phyloP scores from a whole-genome alignment of 305 asterid genomes.

The Fraxinus albicans region DNA sequence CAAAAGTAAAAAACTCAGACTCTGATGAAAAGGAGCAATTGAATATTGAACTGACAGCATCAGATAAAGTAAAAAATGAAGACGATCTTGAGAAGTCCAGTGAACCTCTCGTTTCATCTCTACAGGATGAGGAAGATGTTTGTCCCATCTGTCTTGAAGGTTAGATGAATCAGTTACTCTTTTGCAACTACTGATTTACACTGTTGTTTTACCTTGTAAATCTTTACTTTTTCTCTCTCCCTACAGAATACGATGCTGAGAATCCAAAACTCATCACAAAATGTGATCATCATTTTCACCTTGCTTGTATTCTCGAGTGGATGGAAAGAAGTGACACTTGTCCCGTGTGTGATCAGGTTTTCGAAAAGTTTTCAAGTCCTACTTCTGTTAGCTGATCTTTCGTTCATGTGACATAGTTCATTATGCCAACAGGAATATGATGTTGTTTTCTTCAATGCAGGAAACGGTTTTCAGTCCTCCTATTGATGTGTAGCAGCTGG shows the following conservation, averaged over 20 bases:
- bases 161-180: conserved; percentile 19
- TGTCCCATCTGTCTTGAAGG: conserved; percentile 97
- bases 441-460: conserved; percentile 44
- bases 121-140: conserved; percentile 70
- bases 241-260: conserved; percentile 80
- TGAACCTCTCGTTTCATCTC: conserved; percentile 33
- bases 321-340: conserved; percentile 93
- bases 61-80: conserved; percentile 51
- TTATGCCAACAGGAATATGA: conserved; percentile 1
- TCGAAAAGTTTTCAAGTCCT: not conserved
- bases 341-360: conserved; percentile 88
- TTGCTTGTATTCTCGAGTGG: conserved; percentile 92
- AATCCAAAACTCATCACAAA: conserved; percentile 82
- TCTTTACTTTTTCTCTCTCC: conserved; percentile 10
- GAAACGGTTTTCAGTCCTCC: conserved; percentile 66
- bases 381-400: conserved; percentile 5
- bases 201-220: conserved; percentile 7
- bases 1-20: conserved; percentile 44
- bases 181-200: conserved; percentile 10
- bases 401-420: not conserved
- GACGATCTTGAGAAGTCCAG: conserved; percentile 58
- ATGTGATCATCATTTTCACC: conserved; percentile 91
- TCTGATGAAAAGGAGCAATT: conserved; percentile 42
- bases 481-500: conserved; percentile 31
- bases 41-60: conserved; percentile 35